A percentile compares a stretch with the other conserved stretches of the same genome.
Evolutionary conservation across 225 moss, liverwort and hornwort species (phyloP).

Genomic region (Bryoerythrophyllum caledonicum): DNA sequence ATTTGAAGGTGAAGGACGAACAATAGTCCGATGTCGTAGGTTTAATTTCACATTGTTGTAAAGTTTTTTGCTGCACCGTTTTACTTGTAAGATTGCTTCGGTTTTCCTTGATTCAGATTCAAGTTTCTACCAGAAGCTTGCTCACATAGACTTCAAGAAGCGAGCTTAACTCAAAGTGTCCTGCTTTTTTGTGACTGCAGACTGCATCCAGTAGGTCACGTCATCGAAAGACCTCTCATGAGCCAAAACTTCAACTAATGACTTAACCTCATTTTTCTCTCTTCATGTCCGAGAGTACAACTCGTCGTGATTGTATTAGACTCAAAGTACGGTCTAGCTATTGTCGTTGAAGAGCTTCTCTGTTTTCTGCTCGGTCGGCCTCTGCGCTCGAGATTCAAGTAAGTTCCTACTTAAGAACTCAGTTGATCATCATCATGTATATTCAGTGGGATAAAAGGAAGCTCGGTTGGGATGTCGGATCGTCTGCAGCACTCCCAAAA

Average conservation of each 20-base stretch:
- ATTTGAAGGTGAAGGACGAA: neutral
- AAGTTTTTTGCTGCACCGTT: neutral
- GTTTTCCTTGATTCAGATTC: neutral
- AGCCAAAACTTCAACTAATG: slow-evolving; percentile 1
- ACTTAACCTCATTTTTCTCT: neutral
- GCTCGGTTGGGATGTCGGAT: slow-evolving; percentile 33
- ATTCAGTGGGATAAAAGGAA: slow-evolving; percentile 29
- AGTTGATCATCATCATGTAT: neutral
- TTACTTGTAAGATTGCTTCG: neutral
- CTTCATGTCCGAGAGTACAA: neutral
- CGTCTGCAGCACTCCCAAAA: slow-evolving; percentile 17
- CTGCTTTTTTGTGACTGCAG: slow-evolving; percentile 16
- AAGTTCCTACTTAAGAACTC: neutral
- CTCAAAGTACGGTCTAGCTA: neutral
- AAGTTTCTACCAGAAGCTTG: neutral
- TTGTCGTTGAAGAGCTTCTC: neutral
- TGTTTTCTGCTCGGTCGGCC: neutral
- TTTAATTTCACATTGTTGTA: neutral
- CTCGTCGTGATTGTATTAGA: neutral
- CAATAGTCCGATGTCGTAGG: neutral
- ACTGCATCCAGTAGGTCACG: slow-evolving; percentile 28
- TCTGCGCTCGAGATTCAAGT: neutral
- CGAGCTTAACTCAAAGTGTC: neutral
- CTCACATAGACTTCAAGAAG: neutral
- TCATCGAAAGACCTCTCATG: slow-evolving; percentile 22